Evolutionary conservation across 164 flowering plant genomes (phyloP), one percentile per base, ranked within the genome.

Genomic region (Liriodendron chinense): DNA sequence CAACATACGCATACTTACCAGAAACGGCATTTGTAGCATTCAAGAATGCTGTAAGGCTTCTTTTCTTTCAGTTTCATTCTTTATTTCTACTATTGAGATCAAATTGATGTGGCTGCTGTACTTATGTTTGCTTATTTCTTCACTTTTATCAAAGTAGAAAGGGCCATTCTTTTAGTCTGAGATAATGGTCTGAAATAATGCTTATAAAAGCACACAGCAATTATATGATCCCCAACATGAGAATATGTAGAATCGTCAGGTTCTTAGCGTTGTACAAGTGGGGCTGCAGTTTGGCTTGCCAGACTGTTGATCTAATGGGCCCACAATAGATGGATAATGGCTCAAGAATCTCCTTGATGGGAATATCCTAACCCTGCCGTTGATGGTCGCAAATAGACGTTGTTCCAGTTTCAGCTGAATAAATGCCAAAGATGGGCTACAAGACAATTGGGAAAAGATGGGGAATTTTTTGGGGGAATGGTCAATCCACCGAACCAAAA

Each of bases 1-100:
- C 99, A 10, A 96, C 99, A 50, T 96, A 93, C 84, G 98, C 98
- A 68, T 96, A 94, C 85, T 84, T 96, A 23, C 99, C 99, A 0
- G 92, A 93, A 80, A 84, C 82, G 61, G 99, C 98, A 67, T 96
- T 89, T 88, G 63, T 70, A 56, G 91, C 93, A 43, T 92, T 96
- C 74, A 91, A 88, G 78, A 73, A 84, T 72, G 96, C 98, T 78
- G 99, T 96, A 91, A 89, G 98, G 65, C 80, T 75, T 73, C 66
- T 16, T 75, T 75, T 16, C 78, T 7, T 66, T 73, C 67, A 62
- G 3, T 47, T 66, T 68, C 47, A 12, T 67, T 26, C 47, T 67
- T 67, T 28, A 7, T 14, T 61, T 61, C 28, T 14, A 67, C 18
- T 65, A 21, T 65, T 67, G n/a, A 26, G 12, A 26, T 67, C 47